phyloP scores from a whole-genome alignment of 2,329 filamentous ascomycete species.

The Colletotrichum filicis region DNA sequence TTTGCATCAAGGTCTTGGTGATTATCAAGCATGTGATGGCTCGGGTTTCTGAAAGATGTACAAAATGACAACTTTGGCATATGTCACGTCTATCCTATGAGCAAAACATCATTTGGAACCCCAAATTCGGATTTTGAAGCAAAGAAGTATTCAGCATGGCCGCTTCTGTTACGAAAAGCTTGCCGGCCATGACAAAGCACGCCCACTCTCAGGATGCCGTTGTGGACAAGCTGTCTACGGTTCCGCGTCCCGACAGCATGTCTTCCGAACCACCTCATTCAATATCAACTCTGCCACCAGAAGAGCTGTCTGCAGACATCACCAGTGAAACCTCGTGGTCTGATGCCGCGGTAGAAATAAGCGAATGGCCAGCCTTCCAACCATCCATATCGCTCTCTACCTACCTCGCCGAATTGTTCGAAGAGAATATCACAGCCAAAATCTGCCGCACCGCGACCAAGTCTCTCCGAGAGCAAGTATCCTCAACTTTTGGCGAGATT shows the following conservation, averaged over 20 bases:
- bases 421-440: slow-evolving; percentile 37
- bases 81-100: too few relatives aligned
- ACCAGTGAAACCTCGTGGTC: slow-evolving; percentile 23
- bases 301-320: neutral
- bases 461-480: slow-evolving; percentile 19
- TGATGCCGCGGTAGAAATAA: neutral
- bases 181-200: too few relatives aligned
- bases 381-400: neutral
- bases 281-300: neutral
- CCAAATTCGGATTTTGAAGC: too few relatives aligned
- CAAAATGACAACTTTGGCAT: too few relatives aligned
- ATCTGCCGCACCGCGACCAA: slow-evolving; percentile 35
- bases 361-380: neutral
- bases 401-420: slow-evolving; percentile 27
- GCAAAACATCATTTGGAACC: too few relatives aligned
- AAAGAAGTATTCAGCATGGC: too few relatives aligned
- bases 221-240: neutral
- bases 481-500: neutral
- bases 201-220: too few relatives aligned
- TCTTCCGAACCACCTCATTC: neutral
- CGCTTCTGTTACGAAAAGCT: too few relatives aligned
- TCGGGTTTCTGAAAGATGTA: too few relatives aligned
- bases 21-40: too few relatives aligned
- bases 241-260: neutral
- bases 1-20: too few relatives aligned